Evolutionary conservation across 805 yeast genomes (phyloP), one percentile per base, ranked within the genome.

Genomic region (Candida michaelii): DNA sequence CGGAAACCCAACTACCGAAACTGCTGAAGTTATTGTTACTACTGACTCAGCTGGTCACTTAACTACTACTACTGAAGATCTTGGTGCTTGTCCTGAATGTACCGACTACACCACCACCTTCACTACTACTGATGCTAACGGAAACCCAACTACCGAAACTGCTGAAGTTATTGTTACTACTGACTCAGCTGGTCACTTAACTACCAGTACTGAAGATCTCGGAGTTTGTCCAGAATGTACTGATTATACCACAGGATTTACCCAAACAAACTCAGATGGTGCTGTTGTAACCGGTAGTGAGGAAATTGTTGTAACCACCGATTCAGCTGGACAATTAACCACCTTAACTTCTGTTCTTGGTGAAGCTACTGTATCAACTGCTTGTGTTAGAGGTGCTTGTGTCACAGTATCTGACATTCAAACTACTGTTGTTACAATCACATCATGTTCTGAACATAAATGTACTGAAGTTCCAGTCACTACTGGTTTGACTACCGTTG

Each of bases 401-500:
- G 39, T 39, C 12, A 23, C 47, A 9, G 43, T 41, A 12, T 32
- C 45, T 16, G 24, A 27, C 4, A 30, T 40, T 23, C 34, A 46
- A n/a, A 61, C 66, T 35, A 62, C 68, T 24, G 60, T 62, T 32
- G 48, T 63, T 30, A 64, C 69, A 38, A 52, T 62, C 48, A 64
- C 71, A 30, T 61, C 69, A 21, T 66, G 72, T 50, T 49, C 57
- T 11, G 55, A 59, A 45, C 33, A 62, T 53, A 50, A 45, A 38
- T 67, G 73, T 52, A 31, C 47, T 12, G 48, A 52, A 36, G 51
- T 42, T 17, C 53, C 65, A 23, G 62, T 60, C 32, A 62, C 68
- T 49, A 64, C 69, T 34, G 69, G 67, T 48, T 46, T 61, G 25
- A 61, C 65, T 47, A 61, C 67, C 31, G 59, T 61, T 42, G 55